Conservation (phyloP, 345 rosid species). For the Eutrema heterophyllum region DNA sequence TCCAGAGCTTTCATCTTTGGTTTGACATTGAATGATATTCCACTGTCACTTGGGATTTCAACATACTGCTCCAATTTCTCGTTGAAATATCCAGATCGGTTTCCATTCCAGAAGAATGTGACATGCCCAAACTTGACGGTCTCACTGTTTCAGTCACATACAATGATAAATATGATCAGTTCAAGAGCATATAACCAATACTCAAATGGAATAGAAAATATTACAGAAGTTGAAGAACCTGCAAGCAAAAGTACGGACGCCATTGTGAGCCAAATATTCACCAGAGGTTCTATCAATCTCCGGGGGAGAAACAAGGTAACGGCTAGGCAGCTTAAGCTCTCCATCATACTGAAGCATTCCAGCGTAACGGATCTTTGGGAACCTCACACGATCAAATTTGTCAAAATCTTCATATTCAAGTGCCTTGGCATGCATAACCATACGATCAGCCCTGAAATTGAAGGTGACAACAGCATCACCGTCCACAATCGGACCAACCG, state of each 20-base stretch:
- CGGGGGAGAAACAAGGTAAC: constrained; percentile 93
- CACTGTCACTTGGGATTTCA: constrained; percentile 91
- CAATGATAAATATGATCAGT: not conserved
- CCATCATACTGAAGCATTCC: constrained; percentile 99
- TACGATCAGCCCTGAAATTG: constrained; percentile 95
- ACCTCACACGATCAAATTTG: constrained; percentile 85
- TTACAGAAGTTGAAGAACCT: constrained; percentile 33
- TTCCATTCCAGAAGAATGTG: constrained; percentile 99
- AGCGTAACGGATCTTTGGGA: constrained; percentile 84
- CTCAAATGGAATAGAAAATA: not conserved
- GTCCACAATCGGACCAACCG: constrained; percentile 86
- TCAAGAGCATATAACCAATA: not conserved
- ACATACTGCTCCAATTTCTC: constrained; percentile 76
- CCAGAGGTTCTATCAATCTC: constrained; percentile 97
- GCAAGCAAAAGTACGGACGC: constrained; percentile 88
- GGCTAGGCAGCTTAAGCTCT: constrained; percentile 79
- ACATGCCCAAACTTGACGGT: constrained; percentile 97
- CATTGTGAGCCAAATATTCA: constrained; percentile 82
- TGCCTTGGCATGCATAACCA: constrained; percentile 93
- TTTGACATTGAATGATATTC: constrained; percentile 81
- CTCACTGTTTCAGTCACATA: constrained; percentile 47
- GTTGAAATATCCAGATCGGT: constrained; percentile 85
- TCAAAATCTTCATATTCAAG: constrained; percentile 88
- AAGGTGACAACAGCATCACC: constrained; percentile 96
- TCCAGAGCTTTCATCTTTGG: constrained; percentile 96